A percentile compares a stretch with the other conserved stretches of the same genome.
phyloP scores from a whole-genome alignment of 2,329 filamentous ascomycete genomes.

The Aspergillus niger region DNA sequence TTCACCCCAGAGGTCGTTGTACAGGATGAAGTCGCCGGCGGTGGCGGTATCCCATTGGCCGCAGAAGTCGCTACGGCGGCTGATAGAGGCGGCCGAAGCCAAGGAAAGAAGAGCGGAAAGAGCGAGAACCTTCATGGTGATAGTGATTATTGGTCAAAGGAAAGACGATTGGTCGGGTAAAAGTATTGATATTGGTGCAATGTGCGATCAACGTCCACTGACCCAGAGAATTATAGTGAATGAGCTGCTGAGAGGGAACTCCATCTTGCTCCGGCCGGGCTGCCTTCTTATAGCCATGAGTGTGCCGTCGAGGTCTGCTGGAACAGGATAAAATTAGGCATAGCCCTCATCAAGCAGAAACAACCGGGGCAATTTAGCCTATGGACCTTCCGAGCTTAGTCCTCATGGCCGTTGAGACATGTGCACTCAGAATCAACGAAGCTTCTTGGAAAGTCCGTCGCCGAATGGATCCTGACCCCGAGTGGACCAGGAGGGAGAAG shows the following conservation, averaged over 20 bases:
- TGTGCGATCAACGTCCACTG: conserved; percentile 11
- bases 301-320: neutral
- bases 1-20: conserved; percentile 57
- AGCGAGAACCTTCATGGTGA: conserved; percentile 33
- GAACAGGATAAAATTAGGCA: conserved; percentile 3
- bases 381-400: neutral
- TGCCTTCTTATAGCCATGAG: conserved; percentile 1
- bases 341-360: conserved; percentile 9
- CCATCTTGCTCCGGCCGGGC: neutral
- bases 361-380: conserved; percentile 5
- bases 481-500: conserved; percentile 4
- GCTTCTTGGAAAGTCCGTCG: neutral
- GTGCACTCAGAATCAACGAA: conserved; percentile 1
- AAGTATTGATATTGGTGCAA: neutral
- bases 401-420: neutral
- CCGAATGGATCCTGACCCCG: neutral
- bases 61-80: conserved; percentile 40
- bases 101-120: conserved; percentile 24
- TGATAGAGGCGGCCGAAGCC: conserved; percentile 28
- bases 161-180: conserved; percentile 3
- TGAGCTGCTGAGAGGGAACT: conserved; percentile 1
- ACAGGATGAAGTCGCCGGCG: conserved; percentile 51
- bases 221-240: neutral
- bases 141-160: conserved; percentile 3
- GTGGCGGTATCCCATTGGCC: conserved; percentile 43